Conservation (phyloP, 257 asterid genomes). For the Marsdenia floribunda region DNA sequence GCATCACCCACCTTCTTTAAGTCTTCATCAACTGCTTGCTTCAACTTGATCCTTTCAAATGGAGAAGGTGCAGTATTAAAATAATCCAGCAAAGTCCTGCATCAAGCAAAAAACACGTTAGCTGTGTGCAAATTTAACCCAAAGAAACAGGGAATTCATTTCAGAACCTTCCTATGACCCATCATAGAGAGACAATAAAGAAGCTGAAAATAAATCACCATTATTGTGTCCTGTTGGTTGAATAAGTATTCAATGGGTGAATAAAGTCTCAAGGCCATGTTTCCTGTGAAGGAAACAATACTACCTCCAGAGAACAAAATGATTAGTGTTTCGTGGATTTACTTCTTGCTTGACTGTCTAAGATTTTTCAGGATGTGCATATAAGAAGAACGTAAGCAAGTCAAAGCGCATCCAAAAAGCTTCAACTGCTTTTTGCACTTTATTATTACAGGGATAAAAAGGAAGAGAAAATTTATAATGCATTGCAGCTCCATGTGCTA, state of each 20-base stretch:
- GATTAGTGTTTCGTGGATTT: background rate
- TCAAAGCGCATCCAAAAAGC: background rate
- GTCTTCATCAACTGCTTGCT: constrained; percentile 29
- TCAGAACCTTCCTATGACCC: background rate
- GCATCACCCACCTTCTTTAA: constrained; percentile 36
- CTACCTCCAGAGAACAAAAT: background rate
- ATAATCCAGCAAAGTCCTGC: constrained; percentile 68
- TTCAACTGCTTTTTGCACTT: background rate
- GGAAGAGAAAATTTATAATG: background rate
- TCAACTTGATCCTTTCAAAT: constrained; percentile 56
- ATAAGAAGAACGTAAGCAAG: background rate
- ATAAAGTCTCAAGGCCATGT: background rate
- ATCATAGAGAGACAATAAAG: background rate
- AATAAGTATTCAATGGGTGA: background rate
- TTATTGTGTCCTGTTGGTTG: background rate
- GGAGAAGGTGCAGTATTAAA: constrained; percentile 83
- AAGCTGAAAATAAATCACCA: background rate
- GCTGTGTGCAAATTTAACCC: background rate
- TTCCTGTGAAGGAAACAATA: background rate
- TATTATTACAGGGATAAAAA: background rate
- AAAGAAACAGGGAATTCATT: background rate
- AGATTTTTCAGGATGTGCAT: background rate
- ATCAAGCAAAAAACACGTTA: constrained; percentile 19
- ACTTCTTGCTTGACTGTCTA: background rate
- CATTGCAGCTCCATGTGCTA: background rate